Evolutionary conservation across 2,329 filamentous ascomycete genomes (phyloP).

Genomic region (Pyrenochaeta sp.): DNA sequence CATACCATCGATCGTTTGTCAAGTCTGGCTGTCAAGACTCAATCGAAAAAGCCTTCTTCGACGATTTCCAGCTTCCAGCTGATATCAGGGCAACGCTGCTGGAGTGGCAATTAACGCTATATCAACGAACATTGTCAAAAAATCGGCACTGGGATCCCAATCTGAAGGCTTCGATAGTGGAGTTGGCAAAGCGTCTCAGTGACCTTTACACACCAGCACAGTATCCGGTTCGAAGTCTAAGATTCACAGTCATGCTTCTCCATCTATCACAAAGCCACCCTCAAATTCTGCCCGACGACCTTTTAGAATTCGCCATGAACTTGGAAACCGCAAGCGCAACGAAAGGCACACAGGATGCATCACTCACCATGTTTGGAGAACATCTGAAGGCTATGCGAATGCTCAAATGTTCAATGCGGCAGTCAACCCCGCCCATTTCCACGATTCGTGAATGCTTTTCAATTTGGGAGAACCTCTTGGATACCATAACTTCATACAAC

Average conservation of each 20-base stretch:
- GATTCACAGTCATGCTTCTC: conserved; percentile 33
- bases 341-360: conserved; percentile 37
- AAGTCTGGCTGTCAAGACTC: conserved; percentile 55
- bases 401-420: conserved; percentile 55
- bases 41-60: conserved; percentile 55
- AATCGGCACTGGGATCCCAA: conserved; percentile 39
- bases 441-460: conserved; percentile 41
- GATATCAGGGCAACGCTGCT: conserved; percentile 48
- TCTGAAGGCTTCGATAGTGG: conserved; percentile 32
- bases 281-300: conserved; percentile 57
- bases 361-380: conserved; percentile 38
- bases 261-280: conserved; percentile 64
- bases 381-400: conserved; percentile 47
- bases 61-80: conserved; percentile 37
- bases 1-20: conserved; percentile 63
- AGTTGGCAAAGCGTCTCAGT: conserved; percentile 29
- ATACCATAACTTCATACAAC: conserved; percentile 40
- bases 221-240: conserved; percentile 44
- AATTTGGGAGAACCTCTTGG: conserved; percentile 49
- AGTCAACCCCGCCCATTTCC: conserved; percentile 30
- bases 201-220: conserved; percentile 33
- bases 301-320: conserved; percentile 6
- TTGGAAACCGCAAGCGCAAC: conserved; percentile 1
- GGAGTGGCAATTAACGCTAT: conserved; percentile 52
- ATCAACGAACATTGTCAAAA: conserved; percentile 36